These are phyloP conservation scores for Komagataea norvegica DNA, from an alignment of 1,139 yeast genomes.

Conservation along the genomic window DNA sequence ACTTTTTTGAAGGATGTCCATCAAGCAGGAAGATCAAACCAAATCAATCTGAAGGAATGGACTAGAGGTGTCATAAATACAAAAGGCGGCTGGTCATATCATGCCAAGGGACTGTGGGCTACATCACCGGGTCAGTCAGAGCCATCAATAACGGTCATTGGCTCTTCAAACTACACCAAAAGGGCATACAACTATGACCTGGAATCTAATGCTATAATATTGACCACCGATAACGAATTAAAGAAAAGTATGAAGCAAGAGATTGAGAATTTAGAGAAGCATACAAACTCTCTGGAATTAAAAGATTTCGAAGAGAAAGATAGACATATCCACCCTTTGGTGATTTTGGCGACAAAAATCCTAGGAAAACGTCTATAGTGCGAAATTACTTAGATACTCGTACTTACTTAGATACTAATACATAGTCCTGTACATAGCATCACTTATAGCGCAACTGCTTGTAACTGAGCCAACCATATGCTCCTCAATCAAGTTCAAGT, in stretches of 20 bases:
- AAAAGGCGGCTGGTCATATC: conserved; percentile 92
- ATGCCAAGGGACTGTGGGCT: conserved; percentile 97
- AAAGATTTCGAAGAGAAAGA: conserved; percentile 60
- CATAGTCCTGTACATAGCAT: too few relatives aligned
- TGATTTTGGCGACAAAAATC: conserved; percentile 58
- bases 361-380: conserved; percentile 59
- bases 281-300: conserved; percentile 48
- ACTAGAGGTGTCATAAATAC: conserved; percentile 77
- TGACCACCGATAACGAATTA: conserved; percentile 63
- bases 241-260: conserved; percentile 58
- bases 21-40: conserved; percentile 38
- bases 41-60: conserved; percentile 76
- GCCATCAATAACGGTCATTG: conserved; percentile 78
- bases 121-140: conserved; percentile 42
- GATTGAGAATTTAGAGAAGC: conserved; percentile 51
- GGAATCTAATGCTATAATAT: conserved; percentile 77
- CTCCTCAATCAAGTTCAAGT: too few relatives aligned
- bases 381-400: background rate
- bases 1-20: conserved; percentile 57
- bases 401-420: too few relatives aligned
- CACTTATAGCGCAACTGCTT: too few relatives aligned
- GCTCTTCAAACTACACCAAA: conserved; percentile 90
- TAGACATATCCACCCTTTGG: conserved; percentile 54
- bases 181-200: conserved; percentile 85
- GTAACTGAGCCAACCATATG: too few relatives aligned